These are phyloP conservation scores for Lycium barbarum DNA, from an alignment of 257 asterid species.

Conservation along the genomic window DNA sequence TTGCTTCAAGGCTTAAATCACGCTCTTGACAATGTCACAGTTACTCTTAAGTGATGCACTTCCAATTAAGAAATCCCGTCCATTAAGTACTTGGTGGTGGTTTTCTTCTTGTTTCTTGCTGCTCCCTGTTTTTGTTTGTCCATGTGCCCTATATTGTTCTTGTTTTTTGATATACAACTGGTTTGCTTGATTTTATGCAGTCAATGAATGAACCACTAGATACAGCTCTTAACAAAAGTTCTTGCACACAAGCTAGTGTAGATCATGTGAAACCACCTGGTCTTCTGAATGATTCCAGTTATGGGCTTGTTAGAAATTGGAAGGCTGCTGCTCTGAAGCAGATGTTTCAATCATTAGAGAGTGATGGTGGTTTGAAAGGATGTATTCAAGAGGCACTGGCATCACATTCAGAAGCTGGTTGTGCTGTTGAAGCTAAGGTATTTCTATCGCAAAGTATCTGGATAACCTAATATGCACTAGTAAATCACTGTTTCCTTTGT, in stretches of 20 bases:
- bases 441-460: slow-evolving; percentile 9
- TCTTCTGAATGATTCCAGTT: slow-evolving; percentile 36
- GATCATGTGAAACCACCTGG: slow-evolving; percentile 41
- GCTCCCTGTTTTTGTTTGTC: not conserved
- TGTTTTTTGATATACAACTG: not conserved
- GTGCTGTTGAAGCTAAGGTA: slow-evolving; percentile 61
- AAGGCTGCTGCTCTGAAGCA: slow-evolving; percentile 69
- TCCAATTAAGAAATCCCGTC: not conserved
- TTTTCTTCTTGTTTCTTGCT: slow-evolving; percentile 14
- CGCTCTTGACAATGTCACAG: not conserved
- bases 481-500: not conserved
- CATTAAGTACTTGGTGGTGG: slow-evolving; percentile 4
- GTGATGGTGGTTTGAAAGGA: slow-evolving; percentile 56
- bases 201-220: slow-evolving; percentile 39
- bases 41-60: not conserved
- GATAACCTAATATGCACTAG: not conserved
- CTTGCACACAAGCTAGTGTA: slow-evolving; percentile 36
- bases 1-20: slow-evolving; percentile 19
- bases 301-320: slow-evolving; percentile 46
- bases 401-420: slow-evolving; percentile 50
- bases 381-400: slow-evolving; percentile 57
- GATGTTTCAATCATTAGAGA: slow-evolving; percentile 53
- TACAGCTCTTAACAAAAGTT: slow-evolving; percentile 34
- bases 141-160: not conserved
- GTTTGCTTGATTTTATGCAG: slow-evolving; percentile 42